phyloP scores from a whole-genome alignment of 805 yeast species.

The Metschnikowia chrysomelidarum region DNA sequence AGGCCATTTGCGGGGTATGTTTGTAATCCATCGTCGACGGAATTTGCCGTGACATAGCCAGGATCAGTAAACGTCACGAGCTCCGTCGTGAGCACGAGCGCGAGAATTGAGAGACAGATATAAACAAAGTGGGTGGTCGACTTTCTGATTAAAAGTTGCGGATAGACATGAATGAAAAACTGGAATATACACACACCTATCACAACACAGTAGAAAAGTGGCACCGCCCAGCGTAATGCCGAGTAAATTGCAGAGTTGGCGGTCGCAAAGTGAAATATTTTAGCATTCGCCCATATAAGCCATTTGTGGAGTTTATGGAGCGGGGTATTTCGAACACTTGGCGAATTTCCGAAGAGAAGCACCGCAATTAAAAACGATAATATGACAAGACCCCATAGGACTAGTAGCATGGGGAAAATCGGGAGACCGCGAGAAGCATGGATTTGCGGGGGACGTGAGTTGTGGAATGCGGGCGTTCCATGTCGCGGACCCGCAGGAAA shows the following conservation, averaged over 20 bases:
- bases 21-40: slow-evolving; percentile 10
- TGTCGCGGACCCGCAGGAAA: too few relatives aligned
- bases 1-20: slow-evolving; percentile 46
- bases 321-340: slow-evolving; percentile 35
- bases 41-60: slow-evolving; percentile 30
- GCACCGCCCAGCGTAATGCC: slow-evolving; percentile 43
- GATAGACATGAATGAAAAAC: slow-evolving; percentile 31
- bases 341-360: slow-evolving; percentile 50
- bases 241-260: slow-evolving; percentile 8
- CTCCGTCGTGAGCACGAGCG: slow-evolving; percentile 35
- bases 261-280: slow-evolving; percentile 5
- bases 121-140: slow-evolving; percentile 15
- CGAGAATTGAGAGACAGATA: slow-evolving; percentile 30
- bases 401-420: slow-evolving; percentile 9
- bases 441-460: too few relatives aligned
- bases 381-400: slow-evolving; percentile 6
- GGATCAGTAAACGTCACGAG: slow-evolving; percentile 44
- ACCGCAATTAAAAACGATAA: slow-evolving; percentile 24
- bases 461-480: too few relatives aligned
- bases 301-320: slow-evolving; percentile 25
- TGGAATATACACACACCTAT: slow-evolving; percentile 32
- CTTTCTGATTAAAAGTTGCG: slow-evolving; percentile 11
- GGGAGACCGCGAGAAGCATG: too few relatives aligned
- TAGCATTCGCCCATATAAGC: slow-evolving; percentile 9
- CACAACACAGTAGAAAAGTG: slow-evolving; percentile 38